These are phyloP conservation scores for Quercus berberidifolia DNA, from an alignment of 306 rosid species.

Conservation along the genomic window DNA sequence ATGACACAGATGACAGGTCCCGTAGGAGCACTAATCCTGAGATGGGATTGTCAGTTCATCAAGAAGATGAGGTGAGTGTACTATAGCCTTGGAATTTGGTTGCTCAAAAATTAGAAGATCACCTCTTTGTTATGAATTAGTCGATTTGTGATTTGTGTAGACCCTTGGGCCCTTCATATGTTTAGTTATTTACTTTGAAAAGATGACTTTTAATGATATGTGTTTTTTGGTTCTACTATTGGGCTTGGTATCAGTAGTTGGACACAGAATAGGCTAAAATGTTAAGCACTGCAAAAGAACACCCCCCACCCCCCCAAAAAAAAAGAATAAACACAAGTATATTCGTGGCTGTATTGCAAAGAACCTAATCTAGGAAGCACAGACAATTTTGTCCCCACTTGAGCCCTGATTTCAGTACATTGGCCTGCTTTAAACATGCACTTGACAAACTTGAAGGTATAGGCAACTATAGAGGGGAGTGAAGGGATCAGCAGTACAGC, in stretches of 20 bases:
- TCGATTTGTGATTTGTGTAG: not conserved
- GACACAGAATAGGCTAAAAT: too few species aligned
- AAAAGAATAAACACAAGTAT: too few species aligned
- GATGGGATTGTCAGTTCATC: slow-evolving; percentile 46
- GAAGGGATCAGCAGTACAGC: not conserved
- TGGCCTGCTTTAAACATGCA: not conserved
- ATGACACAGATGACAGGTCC: slow-evolving; percentile 86
- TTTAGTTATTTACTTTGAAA: not conserved
- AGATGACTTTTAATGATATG: not conserved
- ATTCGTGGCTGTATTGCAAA: too few species aligned
- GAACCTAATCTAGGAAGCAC: too few species aligned
- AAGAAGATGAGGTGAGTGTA: slow-evolving; percentile 65
- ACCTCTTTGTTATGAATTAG: not conserved
- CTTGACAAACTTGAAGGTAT: not conserved
- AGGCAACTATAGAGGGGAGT: not conserved
- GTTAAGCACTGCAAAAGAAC: too few species aligned
- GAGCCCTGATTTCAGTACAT: not conserved
- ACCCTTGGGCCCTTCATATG: not conserved
- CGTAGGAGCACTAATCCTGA: slow-evolving; percentile 56
- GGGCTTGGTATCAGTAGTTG: too few species aligned
- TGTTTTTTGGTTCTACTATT: not conserved
- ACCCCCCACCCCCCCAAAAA: too few species aligned
- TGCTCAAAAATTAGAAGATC: not conserved
- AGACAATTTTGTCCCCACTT: not conserved
- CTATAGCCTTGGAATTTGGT: not conserved